Conservation (phyloP, 2,329 filamentous ascomycete genomes). For the Penicillium thymicola region DNA sequence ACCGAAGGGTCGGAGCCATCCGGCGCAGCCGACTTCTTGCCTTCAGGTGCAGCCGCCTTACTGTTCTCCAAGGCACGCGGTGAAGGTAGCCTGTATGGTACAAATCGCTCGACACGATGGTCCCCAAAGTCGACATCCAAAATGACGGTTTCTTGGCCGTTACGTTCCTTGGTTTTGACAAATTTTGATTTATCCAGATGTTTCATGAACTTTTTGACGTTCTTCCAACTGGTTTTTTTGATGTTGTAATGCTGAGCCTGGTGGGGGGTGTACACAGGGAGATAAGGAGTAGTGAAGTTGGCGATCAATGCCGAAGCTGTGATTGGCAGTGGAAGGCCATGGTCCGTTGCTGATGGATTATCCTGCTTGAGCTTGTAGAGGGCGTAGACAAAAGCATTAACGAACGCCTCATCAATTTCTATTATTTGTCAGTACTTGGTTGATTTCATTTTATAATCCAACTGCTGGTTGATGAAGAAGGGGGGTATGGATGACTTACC, state of each 20-base stretch:
- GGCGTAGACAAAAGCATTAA: constrained; percentile 62
- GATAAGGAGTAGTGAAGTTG: constrained; percentile 62
- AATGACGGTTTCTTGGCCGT: constrained; percentile 62
- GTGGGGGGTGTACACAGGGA: constrained; percentile 57
- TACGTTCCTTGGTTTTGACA: constrained; percentile 63
- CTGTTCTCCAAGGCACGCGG: constrained; percentile 50
- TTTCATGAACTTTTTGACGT: constrained; percentile 67
- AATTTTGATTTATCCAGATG: constrained; percentile 61
- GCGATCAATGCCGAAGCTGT: constrained; percentile 63
- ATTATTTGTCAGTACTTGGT: constrained; percentile 13
- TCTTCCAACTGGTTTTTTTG: constrained; percentile 70
- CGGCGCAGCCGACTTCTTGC: constrained; percentile 26
- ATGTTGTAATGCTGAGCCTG: constrained; percentile 60
- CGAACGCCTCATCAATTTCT: constrained; percentile 67
- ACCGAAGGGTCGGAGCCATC: constrained; percentile 40
- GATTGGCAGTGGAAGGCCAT: constrained; percentile 60
- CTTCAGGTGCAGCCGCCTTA: constrained; percentile 27
- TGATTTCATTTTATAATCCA: background rate
- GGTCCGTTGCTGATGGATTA: constrained; percentile 50
- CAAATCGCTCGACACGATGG: constrained; percentile 52
- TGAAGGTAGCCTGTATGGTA: constrained; percentile 61
- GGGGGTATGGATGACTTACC: constrained; percentile 38
- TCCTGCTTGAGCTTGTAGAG: constrained; percentile 58
- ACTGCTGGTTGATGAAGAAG: background rate
- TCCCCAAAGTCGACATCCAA: constrained; percentile 64